Evolutionary conservation across 257 asterid species (phyloP).

Genomic region (Nyctanthes arbortristis): DNA sequence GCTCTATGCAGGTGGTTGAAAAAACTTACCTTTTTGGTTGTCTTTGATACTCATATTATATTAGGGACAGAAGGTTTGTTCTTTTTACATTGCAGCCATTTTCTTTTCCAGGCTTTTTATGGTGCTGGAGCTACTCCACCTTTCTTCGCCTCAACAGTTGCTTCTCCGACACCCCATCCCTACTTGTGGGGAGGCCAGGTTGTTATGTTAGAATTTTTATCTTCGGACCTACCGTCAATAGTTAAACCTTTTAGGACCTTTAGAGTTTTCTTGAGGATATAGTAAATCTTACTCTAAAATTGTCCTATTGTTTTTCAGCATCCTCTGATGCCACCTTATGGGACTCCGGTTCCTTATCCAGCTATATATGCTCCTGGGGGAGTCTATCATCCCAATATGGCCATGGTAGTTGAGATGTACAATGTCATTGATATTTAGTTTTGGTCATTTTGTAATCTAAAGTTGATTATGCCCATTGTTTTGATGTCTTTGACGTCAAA

Average conservation of each 20-base stretch:
- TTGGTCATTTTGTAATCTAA: conserved; percentile 9
- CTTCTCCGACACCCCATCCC: conserved; percentile 92
- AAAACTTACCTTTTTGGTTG: neutral
- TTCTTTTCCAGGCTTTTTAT: conserved; percentile 67
- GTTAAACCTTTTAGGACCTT: neutral
- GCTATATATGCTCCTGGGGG: conserved; percentile 89
- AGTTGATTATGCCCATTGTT: neutral
- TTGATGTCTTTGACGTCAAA: too few relatives aligned
- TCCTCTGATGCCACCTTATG: conserved; percentile 95
- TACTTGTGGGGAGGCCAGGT: conserved; percentile 97
- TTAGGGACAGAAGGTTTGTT: neutral
- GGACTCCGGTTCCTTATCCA: conserved; percentile 96
- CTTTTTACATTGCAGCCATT: neutral
- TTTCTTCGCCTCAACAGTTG: conserved; percentile 86
- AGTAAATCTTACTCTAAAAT: conserved; percentile 3
- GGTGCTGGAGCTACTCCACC: conserved; percentile 94
- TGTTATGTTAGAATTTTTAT: conserved; percentile 19
- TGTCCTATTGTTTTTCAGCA: conserved; percentile 52
- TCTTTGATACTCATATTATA: conserved; percentile 2
- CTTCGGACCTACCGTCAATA: conserved; percentile 4
- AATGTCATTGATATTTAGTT: conserved; percentile 2
- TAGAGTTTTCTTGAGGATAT: conserved; percentile 1
- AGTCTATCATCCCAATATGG: conserved; percentile 87
- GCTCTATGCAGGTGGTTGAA: conserved; percentile 72
- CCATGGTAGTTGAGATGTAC: conserved; percentile 50